Percentiles rank a stretch among this genome's conserved stretches.
phyloP scores from a whole-genome alignment of 305 asterid genomes.

The Caryopteris hybrid region DNA sequence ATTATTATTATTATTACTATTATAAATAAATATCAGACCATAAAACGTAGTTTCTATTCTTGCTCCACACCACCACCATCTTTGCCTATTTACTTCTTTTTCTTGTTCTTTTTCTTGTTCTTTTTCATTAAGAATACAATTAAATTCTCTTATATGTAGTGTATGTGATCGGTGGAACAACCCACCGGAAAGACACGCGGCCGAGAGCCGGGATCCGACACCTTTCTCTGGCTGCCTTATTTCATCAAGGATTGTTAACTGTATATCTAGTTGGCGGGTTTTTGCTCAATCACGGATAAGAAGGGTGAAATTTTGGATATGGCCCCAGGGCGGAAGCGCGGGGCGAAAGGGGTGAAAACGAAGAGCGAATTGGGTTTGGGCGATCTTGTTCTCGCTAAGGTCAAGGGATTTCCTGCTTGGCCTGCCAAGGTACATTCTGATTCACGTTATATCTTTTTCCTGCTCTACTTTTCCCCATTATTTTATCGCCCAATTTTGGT shows the following conservation, averaged over 20 bases:
- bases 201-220: slow-evolving; percentile 16
- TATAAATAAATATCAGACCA: background rate
- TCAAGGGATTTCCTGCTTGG: slow-evolving; percentile 87
- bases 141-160: slow-evolving; percentile 1
- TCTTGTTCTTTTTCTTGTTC: background rate
- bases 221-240: slow-evolving; percentile 2
- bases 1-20: too few species aligned
- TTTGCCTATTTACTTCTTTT: background rate
- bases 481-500: slow-evolving; percentile 11
- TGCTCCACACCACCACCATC: background rate
- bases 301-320: slow-evolving; percentile 25
- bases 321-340: slow-evolving; percentile 87
- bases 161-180: slow-evolving; percentile 27
- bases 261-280: slow-evolving; percentile 5
- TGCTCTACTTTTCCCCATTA: background rate
- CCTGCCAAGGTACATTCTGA: slow-evolving; percentile 70
- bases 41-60: background rate
- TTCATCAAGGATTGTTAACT: slow-evolving; percentile 12
- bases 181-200: slow-evolving; percentile 11
- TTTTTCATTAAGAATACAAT: background rate
- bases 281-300: slow-evolving; percentile 7
- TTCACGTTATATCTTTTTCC: background rate
- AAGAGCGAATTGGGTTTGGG: slow-evolving; percentile 65
- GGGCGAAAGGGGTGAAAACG: slow-evolving; percentile 51
- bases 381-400: slow-evolving; percentile 94